Evolutionary conservation across 345 rosid species (phyloP).

Genomic region (Salix dunnii): DNA sequence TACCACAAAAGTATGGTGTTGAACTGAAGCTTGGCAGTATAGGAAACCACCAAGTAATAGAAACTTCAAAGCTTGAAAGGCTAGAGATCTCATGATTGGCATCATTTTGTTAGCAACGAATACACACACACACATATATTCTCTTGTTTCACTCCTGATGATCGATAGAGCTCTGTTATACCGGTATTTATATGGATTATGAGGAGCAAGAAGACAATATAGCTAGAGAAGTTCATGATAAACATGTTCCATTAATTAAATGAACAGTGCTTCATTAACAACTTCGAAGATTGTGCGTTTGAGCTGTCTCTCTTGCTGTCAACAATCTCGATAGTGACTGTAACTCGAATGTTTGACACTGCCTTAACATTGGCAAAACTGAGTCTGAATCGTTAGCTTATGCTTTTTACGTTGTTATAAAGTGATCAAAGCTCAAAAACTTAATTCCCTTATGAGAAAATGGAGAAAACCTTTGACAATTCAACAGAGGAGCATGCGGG

Average conservation of each 20-base stretch:
- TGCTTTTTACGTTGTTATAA: too few relatives aligned
- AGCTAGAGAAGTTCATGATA: background rate
- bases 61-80: conserved; percentile 1
- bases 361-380: too few relatives aligned
- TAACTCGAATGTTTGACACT: too few relatives aligned
- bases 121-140: background rate
- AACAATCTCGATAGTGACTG: too few relatives aligned
- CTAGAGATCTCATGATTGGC: background rate
- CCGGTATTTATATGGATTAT: background rate
- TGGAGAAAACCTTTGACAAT: too few relatives aligned
- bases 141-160: background rate
- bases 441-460: too few relatives aligned
- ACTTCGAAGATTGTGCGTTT: too few relatives aligned
- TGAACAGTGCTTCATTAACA: background rate
- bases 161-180: background rate
- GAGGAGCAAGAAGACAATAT: background rate
- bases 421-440: too few relatives aligned
- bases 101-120: background rate
- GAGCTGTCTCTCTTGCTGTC: too few relatives aligned
- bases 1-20: conserved; percentile 17
- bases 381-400: too few relatives aligned
- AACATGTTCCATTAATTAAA: background rate
- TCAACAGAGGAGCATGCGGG: too few relatives aligned
- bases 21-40: conserved; percentile 13
- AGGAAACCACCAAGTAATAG: conserved; percentile 4